Percentiles rank a stretch among this genome's conserved stretches.
phyloP scores from a whole-genome alignment of 1,139 yeast genomes.

The Magnusiomyces tetraspermus region DNA sequence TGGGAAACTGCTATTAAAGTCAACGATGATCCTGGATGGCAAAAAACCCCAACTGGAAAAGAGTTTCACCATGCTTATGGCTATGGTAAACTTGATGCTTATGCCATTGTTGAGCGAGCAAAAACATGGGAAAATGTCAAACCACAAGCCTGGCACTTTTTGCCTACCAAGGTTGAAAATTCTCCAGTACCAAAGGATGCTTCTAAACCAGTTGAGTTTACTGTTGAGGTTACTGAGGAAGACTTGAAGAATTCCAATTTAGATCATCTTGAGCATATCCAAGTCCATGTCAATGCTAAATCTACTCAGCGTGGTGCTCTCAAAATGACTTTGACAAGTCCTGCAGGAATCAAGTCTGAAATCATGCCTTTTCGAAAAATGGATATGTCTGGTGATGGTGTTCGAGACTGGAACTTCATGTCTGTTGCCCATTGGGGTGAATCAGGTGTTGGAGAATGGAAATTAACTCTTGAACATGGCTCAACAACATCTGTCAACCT shows the following conservation, averaged over 20 bases:
- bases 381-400: slow-evolving; percentile 54
- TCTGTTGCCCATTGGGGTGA: slow-evolving; percentile 99
- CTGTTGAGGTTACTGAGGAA: slow-evolving; percentile 41
- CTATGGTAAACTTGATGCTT: slow-evolving; percentile 87
- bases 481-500: slow-evolving; percentile 29
- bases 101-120: slow-evolving; percentile 63
- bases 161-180: slow-evolving; percentile 36
- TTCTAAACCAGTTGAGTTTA: slow-evolving; percentile 34
- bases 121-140: slow-evolving; percentile 72
- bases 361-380: slow-evolving; percentile 60
- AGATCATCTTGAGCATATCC: slow-evolving; percentile 74
- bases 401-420: slow-evolving; percentile 84
- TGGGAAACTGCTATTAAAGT: slow-evolving; percentile 63
- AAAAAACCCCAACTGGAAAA: slow-evolving; percentile 44
- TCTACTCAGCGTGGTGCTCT: slow-evolving; percentile 63
- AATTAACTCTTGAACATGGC: slow-evolving; percentile 47
- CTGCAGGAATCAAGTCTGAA: slow-evolving; percentile 62
- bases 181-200: slow-evolving; percentile 21
- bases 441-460: slow-evolving; percentile 75
- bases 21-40: slow-evolving; percentile 61
- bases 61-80: slow-evolving; percentile 83
- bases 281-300: slow-evolving; percentile 64
- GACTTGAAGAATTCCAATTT: slow-evolving; percentile 50
- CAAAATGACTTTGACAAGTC: slow-evolving; percentile 58
- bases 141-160: slow-evolving; percentile 79